Conservation (phyloP, 2,329 filamentous ascomycete genomes). For the Trichoderma endophyticum region DNA sequence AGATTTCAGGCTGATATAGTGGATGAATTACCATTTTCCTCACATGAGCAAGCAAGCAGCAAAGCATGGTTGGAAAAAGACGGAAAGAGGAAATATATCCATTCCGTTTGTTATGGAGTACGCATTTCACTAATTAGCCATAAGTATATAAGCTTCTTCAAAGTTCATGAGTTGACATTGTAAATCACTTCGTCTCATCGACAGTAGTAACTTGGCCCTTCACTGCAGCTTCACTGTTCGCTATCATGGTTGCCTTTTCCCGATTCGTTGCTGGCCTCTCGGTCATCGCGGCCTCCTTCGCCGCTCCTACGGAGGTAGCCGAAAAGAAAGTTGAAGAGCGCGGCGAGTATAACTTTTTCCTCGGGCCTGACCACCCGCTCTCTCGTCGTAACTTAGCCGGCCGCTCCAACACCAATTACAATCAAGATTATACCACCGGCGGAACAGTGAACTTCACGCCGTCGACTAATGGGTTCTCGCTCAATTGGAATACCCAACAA, state of each 20-base stretch:
- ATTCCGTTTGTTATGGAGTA: not conserved
- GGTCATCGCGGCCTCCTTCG: not conserved
- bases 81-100: not conserved
- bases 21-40: not conserved
- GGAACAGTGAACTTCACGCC: not conserved
- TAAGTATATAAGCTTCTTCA: not conserved
- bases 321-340: not conserved
- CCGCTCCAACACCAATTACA: not conserved
- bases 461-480: constrained; percentile 7
- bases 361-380: not conserved
- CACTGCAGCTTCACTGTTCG: not conserved
- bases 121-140: not conserved
- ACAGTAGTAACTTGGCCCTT: not conserved
- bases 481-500: constrained; percentile 20
- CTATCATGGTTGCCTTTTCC: not conserved
- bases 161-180: not conserved
- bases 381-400: not conserved
- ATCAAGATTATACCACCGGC: not conserved
- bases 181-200: not conserved
- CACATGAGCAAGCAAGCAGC: not conserved
- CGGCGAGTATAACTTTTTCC: not conserved
- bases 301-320: not conserved
- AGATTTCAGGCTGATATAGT: not conserved
- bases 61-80: not conserved
- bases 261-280: not conserved